Base-by-base conservation (phyloP, 2,329 filamentous ascomycete genomes). In the Ramularia endophylla region DNA sequence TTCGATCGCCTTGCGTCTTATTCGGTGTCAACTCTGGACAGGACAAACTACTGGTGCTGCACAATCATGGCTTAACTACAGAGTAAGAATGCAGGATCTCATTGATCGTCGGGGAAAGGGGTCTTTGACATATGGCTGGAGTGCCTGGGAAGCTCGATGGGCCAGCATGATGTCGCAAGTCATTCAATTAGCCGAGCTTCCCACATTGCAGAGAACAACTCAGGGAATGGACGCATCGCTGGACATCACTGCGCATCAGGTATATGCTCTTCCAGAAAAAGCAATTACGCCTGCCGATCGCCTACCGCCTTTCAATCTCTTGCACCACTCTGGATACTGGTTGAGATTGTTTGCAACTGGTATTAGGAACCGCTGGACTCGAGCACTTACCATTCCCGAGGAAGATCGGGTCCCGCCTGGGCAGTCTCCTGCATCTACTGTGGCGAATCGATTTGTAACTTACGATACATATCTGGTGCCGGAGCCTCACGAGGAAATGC, bases 91-190 rank as follows among this genome's bases (percentile, higher is more conserved):
- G 50, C 75, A 74, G 41, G 83, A 87, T 54, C 77, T 95, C 38
- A 71, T 95, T 12, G 87, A 95, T 57, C 77, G 85, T 13, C 80
- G 84, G 52, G 89, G 88, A 3, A 86, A 86, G 54, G 90, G 90
- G 1, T 88, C 86, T 2, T 78, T 80, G 22, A 94, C 87, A 51
- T 97, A 97, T 61, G 87, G 87, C 5, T 97, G 89, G 86, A 78
- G 87, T 57, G 89, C 90, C 2, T 98, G 90, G 89, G 85, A 95
- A 65, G 81, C 86, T 29, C 77, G 85, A 41, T 83, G 79, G 80
- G 74, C 77, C 12, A 68, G 70, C 46, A 65, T 74, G 19, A 81
- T 83, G 74, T 77, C 75, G 3, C 68, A 83, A 46, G 62, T 80
- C 4, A 72, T 82, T 13, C 67, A 69, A 32, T 68, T 71, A 37